These are phyloP conservation scores for Dalbergia oliveri DNA, from an alignment of 306 rosid species.

Conservation along the genomic window DNA sequence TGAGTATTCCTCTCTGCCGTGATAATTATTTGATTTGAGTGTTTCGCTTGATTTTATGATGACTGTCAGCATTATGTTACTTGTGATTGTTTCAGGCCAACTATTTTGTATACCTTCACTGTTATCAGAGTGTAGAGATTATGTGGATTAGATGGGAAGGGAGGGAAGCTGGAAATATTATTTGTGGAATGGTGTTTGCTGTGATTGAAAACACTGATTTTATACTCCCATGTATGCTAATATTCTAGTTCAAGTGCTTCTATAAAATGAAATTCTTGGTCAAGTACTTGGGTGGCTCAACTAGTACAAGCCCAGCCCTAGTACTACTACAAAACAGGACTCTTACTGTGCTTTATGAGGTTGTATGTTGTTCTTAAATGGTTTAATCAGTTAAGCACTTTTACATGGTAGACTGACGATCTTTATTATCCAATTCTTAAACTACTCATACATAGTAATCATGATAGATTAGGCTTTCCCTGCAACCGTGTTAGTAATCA, in stretches of 20 bases:
- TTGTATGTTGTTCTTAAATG: neutral
- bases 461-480: neutral
- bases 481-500: neutral
- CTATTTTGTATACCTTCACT: neutral
- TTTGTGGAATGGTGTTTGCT: neutral
- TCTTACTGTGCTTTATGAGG: neutral
- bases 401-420: neutral
- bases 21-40: no score
- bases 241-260: neutral
- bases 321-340: neutral
- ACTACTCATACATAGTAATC: no score
- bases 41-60: no score
- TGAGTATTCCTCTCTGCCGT: no score
- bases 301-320: neutral
- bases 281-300: neutral
- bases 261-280: no score
- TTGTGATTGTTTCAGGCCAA: neutral
- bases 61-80: neutral
- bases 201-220: neutral
- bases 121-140: neutral
- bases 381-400: neutral
- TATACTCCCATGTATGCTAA: neutral
- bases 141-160: neutral
- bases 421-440: neutral
- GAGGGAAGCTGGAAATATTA: neutral